A percentile compares a stretch with the other conserved stretches of the same genome.
Conservation (phyloP, 169 alveolate genomes). For the Plasmodium inui region DNA sequence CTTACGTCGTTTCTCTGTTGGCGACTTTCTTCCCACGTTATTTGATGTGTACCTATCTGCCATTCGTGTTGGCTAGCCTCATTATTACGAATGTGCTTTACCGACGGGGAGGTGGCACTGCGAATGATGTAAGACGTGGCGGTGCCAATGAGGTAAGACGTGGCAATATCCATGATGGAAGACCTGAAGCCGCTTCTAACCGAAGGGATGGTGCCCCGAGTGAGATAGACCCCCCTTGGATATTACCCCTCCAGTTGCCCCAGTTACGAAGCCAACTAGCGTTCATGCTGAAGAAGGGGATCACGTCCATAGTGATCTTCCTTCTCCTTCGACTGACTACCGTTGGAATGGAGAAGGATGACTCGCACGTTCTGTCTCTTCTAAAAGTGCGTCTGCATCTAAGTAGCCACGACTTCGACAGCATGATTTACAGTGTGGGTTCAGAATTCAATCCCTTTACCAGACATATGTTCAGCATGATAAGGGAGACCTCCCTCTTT, state of each 20-base stretch:
- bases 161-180: not conserved
- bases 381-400: slow-evolving; percentile 56
- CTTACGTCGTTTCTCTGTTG: slow-evolving; percentile 9
- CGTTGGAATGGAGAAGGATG: slow-evolving; percentile 26
- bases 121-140: not conserved
- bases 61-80: slow-evolving; percentile 30
- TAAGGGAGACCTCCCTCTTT: slow-evolving; percentile 40
- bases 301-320: slow-evolving; percentile 45
- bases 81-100: not conserved
- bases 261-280: not conserved
- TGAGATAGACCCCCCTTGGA: not conserved
- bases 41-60: slow-evolving; percentile 39
- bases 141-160: not conserved
- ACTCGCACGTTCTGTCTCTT: slow-evolving; percentile 61
- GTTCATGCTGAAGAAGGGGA: slow-evolving; percentile 30
- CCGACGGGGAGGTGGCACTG: not conserved
- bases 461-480: slow-evolving; percentile 42
- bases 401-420: slow-evolving; percentile 44
- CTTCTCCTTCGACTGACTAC: slow-evolving; percentile 8
- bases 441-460: slow-evolving; percentile 54
- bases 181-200: not conserved
- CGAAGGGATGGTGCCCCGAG: not conserved
- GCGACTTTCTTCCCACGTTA: slow-evolving; percentile 54
- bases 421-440: slow-evolving; percentile 54
- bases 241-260: not conserved